A percentile compares a stretch with the other conserved stretches of the same genome.
Conservation (phyloP, 306 rosid species). For the Rosa persica region DNA sequence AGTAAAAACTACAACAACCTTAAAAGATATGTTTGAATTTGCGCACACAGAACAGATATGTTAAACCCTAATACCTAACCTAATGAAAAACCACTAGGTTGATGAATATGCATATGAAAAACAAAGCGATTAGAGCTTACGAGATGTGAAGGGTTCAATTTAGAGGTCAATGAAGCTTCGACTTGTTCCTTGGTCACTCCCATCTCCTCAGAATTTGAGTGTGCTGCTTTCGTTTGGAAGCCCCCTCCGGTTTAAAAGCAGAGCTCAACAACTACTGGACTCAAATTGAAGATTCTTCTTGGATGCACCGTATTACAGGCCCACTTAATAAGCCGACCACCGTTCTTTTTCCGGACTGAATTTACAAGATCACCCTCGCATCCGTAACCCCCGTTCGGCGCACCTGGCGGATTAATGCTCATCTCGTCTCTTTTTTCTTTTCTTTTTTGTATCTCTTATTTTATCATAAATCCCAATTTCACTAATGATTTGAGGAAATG, state of each 20-base stretch:
- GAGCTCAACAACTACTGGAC: not conserved
- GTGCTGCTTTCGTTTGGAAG: no score
- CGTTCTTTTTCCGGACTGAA: no score
- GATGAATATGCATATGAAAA: not conserved
- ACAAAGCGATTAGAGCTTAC: conserved; percentile 40
- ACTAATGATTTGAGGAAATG: no score
- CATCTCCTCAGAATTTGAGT: conserved; percentile 31
- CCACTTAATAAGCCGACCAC: no score
- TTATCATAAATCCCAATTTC: no score
- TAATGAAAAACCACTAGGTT: no score
- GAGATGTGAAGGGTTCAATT: conserved; percentile 70
- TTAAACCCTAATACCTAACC: not conserved
- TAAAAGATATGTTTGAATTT: not conserved
- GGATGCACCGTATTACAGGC: conserved; percentile 8
- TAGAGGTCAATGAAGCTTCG: conserved; percentile 70
- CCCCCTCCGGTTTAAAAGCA: not conserved
- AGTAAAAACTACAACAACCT: not conserved
- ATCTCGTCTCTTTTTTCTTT: no score
- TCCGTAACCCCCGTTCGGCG: no score
- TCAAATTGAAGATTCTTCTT: not conserved
- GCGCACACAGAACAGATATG: not conserved
- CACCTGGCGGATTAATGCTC: no score
- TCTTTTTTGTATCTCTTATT: no score
- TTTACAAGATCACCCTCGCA: no score
- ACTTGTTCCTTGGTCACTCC: conserved; percentile 88